Evolutionary conservation across 2,329 filamentous ascomycete species (phyloP).

Genomic region (Geosmithia morbida): DNA sequence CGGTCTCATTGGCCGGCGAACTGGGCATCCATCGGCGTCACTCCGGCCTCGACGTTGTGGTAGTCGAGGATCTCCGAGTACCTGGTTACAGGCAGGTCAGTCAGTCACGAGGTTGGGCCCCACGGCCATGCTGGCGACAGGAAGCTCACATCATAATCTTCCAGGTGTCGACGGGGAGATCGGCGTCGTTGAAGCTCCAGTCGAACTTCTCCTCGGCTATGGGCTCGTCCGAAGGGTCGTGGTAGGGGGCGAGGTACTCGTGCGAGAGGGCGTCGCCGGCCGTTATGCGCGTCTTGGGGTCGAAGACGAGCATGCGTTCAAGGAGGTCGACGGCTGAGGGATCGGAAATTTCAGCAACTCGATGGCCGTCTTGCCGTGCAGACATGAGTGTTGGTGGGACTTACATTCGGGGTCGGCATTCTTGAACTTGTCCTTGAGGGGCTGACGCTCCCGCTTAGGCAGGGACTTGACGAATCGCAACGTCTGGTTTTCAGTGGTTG

Average conservation of each 20-base stretch:
- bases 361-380: background rate
- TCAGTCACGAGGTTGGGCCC: too few species aligned
- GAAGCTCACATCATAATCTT: constrained; percentile 95
- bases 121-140: background rate
- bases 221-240: constrained; percentile 93
- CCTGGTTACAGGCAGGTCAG: constrained; percentile 32
- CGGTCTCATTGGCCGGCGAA: constrained; percentile 16
- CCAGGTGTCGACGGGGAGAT: constrained; percentile 97
- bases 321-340: constrained; percentile 72
- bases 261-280: constrained; percentile 77
- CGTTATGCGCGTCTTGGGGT: constrained; percentile 89
- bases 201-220: constrained; percentile 96
- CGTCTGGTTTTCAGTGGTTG: constrained; percentile 40
- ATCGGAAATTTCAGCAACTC: constrained; percentile 1
- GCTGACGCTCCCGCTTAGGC: constrained; percentile 84
- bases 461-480: constrained; percentile 94
- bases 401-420: constrained; percentile 78
- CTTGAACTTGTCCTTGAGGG: constrained; percentile 80
- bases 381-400: constrained; percentile 10
- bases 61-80: constrained; percentile 98
- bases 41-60: constrained; percentile 67
- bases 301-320: constrained; percentile 95
- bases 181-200: constrained; percentile 98
- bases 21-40: constrained; percentile 21
- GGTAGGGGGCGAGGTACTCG: constrained; percentile 90